These are phyloP conservation scores for Paraphysoderma sedebokerense DNA, from an alignment of 371 early-diverging fungal genomes.

Conservation along the genomic window DNA sequence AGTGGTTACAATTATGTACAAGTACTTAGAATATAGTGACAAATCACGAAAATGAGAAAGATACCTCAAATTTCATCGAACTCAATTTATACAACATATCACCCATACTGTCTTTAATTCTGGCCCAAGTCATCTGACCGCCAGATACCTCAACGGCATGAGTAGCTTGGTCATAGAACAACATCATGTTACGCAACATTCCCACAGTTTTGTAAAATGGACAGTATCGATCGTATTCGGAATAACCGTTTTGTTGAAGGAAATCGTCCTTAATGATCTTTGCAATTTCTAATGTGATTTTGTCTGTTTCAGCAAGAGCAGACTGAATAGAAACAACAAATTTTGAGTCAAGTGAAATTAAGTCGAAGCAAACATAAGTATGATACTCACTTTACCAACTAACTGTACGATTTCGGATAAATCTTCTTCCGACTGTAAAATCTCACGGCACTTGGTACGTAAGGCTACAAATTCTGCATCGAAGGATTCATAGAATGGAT, in stretches of 20 bases:
- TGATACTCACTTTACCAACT: slow-evolving; percentile 70
- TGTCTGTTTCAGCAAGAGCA: slow-evolving; percentile 95
- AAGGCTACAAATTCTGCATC: slow-evolving; percentile 87
- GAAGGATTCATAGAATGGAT: slow-evolving; percentile 85
- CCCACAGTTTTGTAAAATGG: slow-evolving; percentile 98
- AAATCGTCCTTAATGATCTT: slow-evolving; percentile 99
- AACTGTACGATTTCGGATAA: slow-evolving; percentile 99
- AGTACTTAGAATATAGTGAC: slow-evolving; percentile 1
- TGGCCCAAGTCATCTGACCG: slow-evolving; percentile 84
- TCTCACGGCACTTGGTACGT: slow-evolving; percentile 92
- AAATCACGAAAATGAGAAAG: neutral
- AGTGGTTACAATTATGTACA: neutral
- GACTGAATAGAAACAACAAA: slow-evolving; percentile 18
- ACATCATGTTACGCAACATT: slow-evolving; percentile 97
- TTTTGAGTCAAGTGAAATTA: neutral
- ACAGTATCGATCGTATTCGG: slow-evolving; percentile 97
- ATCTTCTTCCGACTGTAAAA: slow-evolving; percentile 98
- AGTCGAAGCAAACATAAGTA: neutral
- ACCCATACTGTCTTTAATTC: slow-evolving; percentile 81
- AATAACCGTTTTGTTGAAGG: slow-evolving; percentile 99
- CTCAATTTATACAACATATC: slow-evolving; percentile 93
- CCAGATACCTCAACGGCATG: slow-evolving; percentile 84
- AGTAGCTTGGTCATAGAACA: slow-evolving; percentile 86
- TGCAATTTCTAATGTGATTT: slow-evolving; percentile 97
- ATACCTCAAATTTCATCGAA: slow-evolving; percentile 97